These are phyloP conservation scores for Alternaria sp. DNA, from an alignment of 2,329 filamentous ascomycete species.

Conservation along the genomic window DNA sequence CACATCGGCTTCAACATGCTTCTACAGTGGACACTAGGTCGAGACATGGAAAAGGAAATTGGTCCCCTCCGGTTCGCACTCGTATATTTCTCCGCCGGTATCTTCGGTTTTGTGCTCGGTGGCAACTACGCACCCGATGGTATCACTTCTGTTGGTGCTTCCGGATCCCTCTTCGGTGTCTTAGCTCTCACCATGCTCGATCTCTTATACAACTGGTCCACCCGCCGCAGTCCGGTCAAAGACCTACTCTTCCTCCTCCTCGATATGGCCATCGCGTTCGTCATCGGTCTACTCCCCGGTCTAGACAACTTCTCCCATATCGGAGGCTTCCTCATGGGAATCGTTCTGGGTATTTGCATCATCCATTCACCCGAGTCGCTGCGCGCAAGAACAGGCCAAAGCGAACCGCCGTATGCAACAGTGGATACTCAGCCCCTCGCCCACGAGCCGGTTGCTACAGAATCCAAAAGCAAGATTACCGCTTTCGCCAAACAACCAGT, in stretches of 20 bases:
- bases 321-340: slow-evolving; percentile 91
- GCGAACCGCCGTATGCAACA: slow-evolving; percentile 74
- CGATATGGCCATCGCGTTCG: slow-evolving; percentile 89
- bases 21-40: slow-evolving; percentile 86
- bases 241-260: slow-evolving; percentile 89
- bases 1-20: slow-evolving; percentile 97
- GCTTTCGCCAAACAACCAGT: slow-evolving; percentile 61
- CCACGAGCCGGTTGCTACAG: slow-evolving; percentile 16
- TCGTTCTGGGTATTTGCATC: slow-evolving; percentile 85
- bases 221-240: slow-evolving; percentile 77
- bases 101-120: slow-evolving; percentile 94
- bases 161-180: slow-evolving; percentile 89
- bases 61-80: slow-evolving; percentile 87
- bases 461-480: slow-evolving; percentile 37
- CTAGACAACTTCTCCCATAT: slow-evolving; percentile 98
- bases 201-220: slow-evolving; percentile 89
- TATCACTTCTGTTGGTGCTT: slow-evolving; percentile 84
- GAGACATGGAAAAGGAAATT: slow-evolving; percentile 92
- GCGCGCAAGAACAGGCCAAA: slow-evolving; percentile 75
- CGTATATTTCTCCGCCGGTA: slow-evolving; percentile 89
- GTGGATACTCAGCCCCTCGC: slow-evolving; percentile 55
- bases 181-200: slow-evolving; percentile 89
- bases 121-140: slow-evolving; percentile 89
- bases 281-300: slow-evolving; percentile 88
- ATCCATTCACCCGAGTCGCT: slow-evolving; percentile 87